Percentiles rank a stretch among this genome's conserved stretches.
Evolutionary conservation across 2,329 filamentous ascomycete species (phyloP).

Genomic region (Fusarium redolens): DNA sequence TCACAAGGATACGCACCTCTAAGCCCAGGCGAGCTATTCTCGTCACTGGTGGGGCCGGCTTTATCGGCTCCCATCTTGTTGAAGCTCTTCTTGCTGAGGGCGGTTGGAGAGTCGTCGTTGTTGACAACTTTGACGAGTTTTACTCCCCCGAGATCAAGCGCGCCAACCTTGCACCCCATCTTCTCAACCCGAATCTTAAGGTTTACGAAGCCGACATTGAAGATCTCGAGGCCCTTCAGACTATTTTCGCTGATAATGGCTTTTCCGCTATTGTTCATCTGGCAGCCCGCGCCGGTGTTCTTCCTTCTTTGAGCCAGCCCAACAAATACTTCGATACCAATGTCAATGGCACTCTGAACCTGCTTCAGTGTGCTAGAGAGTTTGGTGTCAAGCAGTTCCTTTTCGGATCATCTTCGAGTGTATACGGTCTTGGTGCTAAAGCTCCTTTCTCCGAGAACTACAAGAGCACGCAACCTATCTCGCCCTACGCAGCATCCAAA

Average conservation of each 20-base stretch:
- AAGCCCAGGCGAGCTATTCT: conserved; percentile 1
- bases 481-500: conserved; percentile 9
- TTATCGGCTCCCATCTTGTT: conserved; percentile 18
- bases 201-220: conserved; percentile 17
- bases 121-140: conserved; percentile 19
- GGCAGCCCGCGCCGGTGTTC: conserved; percentile 11
- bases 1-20: conserved; percentile 5
- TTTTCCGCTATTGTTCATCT: conserved; percentile 6
- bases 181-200: neutral
- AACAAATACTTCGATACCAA: conserved; percentile 13
- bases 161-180: conserved; percentile 10
- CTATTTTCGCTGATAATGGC: neutral
- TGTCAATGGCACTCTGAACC: conserved; percentile 13
- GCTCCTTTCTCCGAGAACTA: conserved; percentile 8
- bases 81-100: conserved; percentile 11
- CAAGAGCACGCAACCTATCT: conserved; percentile 4
- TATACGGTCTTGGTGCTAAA: conserved; percentile 4
- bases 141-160: conserved; percentile 17
- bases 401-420: conserved; percentile 16
- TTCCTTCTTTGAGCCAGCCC: neutral
- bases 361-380: conserved; percentile 4
- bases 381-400: conserved; percentile 13
- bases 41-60: conserved; percentile 16
- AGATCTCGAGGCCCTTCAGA: neutral
- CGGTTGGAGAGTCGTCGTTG: conserved; percentile 10